Conservation (phyloP, 768 basidiomycete species). For the Suillus decipiens region DNA sequence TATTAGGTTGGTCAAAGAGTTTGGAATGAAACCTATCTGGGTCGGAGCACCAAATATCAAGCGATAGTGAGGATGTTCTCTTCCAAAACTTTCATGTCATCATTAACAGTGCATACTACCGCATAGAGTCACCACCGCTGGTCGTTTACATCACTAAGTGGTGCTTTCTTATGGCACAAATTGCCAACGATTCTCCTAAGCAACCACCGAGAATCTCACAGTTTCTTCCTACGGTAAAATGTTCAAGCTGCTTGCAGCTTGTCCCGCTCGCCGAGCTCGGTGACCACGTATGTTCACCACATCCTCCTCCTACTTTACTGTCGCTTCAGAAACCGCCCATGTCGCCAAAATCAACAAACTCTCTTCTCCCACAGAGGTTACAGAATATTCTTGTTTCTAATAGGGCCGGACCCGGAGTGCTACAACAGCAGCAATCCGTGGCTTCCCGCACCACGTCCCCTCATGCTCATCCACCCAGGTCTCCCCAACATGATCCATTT, state of each 20-base stretch:
- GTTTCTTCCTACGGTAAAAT: slow-evolving; percentile 80
- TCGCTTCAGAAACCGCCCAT: slow-evolving; percentile 33
- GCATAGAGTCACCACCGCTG: slow-evolving; percentile 14
- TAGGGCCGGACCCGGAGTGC: slow-evolving; percentile 21
- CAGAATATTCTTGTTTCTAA: slow-evolving; percentile 43
- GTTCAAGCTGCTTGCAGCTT: slow-evolving; percentile 70
- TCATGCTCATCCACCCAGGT: slow-evolving; percentile 14
- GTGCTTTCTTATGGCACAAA: slow-evolving; percentile 25
- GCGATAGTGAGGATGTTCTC: background rate
- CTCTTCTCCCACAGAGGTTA: slow-evolving; percentile 52
- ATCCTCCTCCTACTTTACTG: slow-evolving; percentile 44
- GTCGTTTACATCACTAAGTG: slow-evolving; percentile 14
- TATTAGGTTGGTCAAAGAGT: background rate
- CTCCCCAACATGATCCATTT: slow-evolving; percentile 27
- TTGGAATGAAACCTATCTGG: background rate
- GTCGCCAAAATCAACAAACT: slow-evolving; percentile 42
- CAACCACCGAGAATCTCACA: slow-evolving; percentile 49
- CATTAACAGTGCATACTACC: slow-evolving; percentile 5
- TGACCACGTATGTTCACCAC: slow-evolving; percentile 71
- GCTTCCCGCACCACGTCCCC: slow-evolving; percentile 15
- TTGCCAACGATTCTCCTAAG: slow-evolving; percentile 14
- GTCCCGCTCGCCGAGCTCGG: slow-evolving; percentile 75
- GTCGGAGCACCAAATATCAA: slow-evolving; percentile 5
- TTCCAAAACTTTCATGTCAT: slow-evolving; percentile 8
- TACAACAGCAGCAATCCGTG: slow-evolving; percentile 12